Base-by-base conservation (phyloP, 192 early-diverging fungal species). In the Chytriomyces hyalinus region DNA sequence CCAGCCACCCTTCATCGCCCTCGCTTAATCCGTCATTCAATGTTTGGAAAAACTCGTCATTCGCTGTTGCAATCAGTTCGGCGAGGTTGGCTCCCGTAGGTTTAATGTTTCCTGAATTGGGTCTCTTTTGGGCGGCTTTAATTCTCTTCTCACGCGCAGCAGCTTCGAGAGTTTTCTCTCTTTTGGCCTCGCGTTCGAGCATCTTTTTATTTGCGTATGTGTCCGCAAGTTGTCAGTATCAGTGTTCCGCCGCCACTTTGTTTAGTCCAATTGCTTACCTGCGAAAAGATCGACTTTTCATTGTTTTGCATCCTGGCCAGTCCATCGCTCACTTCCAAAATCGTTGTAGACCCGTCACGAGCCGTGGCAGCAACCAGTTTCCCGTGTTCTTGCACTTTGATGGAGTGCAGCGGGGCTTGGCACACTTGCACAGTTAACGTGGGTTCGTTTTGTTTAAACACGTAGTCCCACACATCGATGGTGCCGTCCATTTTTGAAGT, bases 371-470 rank as follows among this genome's bases (percentile, higher is more conserved):
- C 89, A 1, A 90, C 65, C 47, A 86, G 22, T 51, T 82, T 81
- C 43, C 89, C 89, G 75, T 90, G 89, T 10, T 90, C 89, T 77
- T 90, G 89, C 8, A 81, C 85, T 65, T 90, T 87, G 69, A 90
- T 80, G 46, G 77, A 85, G 76, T 88, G 86, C 36, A 90, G 79
- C 2, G 89, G 89, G 9, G 88, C 74, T 46, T 78, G 82, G 49
- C 84, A 88, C 24, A 89, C 88, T 73, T 90, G 89, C 22, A 90
- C 80, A 15, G 88, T 89, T 44, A 87, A 67, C 11, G 84, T 84
- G n/a, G 89, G 89, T 26, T 86, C 86, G 65, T 80, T 83, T 69
- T 90, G 89, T 73, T 90, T 89, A 80, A 88, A 88, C 6, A 89
- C 62, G 72, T 80, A 83, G 63, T 90, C 89, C 89, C 89, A 90